phyloP scores from a whole-genome alignment of 345 rosid species.

The Mallotus nudiflorus region DNA sequence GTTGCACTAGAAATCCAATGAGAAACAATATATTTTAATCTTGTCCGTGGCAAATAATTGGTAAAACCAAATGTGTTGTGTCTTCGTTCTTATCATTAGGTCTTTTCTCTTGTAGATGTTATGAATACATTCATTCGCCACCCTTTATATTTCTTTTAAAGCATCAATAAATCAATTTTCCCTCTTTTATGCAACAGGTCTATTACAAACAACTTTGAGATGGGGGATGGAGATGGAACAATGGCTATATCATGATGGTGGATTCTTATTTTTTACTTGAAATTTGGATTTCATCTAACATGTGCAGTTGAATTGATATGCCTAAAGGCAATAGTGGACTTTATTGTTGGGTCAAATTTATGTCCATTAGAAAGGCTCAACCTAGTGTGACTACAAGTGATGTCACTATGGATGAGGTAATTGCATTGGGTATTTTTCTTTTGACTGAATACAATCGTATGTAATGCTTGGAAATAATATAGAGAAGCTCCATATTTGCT shows the following conservation, averaged over 20 bases:
- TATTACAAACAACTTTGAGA: neutral
- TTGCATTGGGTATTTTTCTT: neutral
- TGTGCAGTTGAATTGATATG: conserved; percentile 13
- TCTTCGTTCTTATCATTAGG: neutral
- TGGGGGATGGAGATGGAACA: neutral
- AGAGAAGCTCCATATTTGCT: neutral
- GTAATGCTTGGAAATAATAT: neutral
- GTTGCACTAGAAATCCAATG: neutral
- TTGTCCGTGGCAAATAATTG: no score
- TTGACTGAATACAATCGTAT: neutral
- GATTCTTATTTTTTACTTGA: conserved; percentile 7
- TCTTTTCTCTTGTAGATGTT: neutral
- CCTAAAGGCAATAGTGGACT: conserved; percentile 8
- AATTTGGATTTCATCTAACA: conserved; percentile 4
- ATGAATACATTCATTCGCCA: neutral
- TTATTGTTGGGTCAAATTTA: neutral
- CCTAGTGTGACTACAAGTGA: conserved; percentile 83
- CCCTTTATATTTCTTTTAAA: neutral
- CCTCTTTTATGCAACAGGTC: neutral
- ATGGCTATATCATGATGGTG: conserved; percentile 4
- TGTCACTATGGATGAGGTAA: conserved; percentile 92
- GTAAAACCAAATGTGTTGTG: neutral
- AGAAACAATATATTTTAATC: neutral
- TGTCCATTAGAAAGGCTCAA: conserved; percentile 59
- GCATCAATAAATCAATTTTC: neutral